Evolutionary conservation across 179 eudicot species (phyloP), one percentile per base, ranked within the genome.

Genomic region (Heliamphora pulchella): DNA sequence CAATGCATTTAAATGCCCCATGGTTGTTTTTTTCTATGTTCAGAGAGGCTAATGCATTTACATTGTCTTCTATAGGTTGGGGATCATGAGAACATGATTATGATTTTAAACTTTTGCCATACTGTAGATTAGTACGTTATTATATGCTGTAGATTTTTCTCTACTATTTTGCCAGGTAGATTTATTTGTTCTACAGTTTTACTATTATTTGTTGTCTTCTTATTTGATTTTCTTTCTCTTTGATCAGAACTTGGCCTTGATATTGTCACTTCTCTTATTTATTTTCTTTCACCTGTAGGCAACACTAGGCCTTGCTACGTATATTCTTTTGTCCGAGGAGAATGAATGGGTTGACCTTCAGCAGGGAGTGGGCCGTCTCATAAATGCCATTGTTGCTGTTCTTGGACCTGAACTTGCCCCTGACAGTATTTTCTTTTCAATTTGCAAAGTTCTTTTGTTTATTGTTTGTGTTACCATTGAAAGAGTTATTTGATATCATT

Each of bases 401-500:
- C 89, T 94, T 83, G 99, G 99, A 79, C 99, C 99, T 76, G 99
- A 96, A 85, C 99, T 96, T 88, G 85, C 94, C 68, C 96, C 99
- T 74, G 99, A 92, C 78, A 96, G 99, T 90, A 94, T 87, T 82
- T 96, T 96, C 81, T 96, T 96, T 86, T 94, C 99, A 14, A 97
- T 97, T 80, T 94, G 98, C 93, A 96, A 92, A 98, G 99, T 96
- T 81, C 47, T 62, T 73, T 71, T 76, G n/a, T 53, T 53, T 51
- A 8, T 77, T 1, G 10, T 46, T 15, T 57, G 68, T 41, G 15
- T 39, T 81, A 39, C 54, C 22, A 74, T 63, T 80, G 20, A 13
- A 13, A n/a, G n/a, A 14, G 17, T 55, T 44, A 17, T 14, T 69
- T 54, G 44, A 44, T 14, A 43, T n/a, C 58, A 44, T n/a, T 58